Conservation (phyloP, 2,329 filamentous ascomycete genomes). For the Didymella sp. region DNA sequence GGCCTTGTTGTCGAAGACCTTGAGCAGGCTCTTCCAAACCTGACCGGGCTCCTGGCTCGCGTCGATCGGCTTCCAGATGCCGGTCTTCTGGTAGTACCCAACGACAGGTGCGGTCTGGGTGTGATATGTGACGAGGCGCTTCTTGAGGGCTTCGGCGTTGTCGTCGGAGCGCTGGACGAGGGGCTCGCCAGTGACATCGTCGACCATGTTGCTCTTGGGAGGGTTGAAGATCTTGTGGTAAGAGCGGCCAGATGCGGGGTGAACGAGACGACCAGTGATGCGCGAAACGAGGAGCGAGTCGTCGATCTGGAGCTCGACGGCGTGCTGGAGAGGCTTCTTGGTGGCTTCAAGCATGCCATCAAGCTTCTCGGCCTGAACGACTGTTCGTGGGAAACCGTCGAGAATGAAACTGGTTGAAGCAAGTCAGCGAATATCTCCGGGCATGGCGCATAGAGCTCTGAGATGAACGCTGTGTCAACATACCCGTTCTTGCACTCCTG, state of each 20-base stretch:
- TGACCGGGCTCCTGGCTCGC: slow-evolving; percentile 94
- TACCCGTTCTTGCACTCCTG: slow-evolving; percentile 96
- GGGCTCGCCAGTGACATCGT: slow-evolving; percentile 96
- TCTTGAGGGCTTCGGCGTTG: slow-evolving; percentile 94
- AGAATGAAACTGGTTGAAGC: slow-evolving; percentile 82
- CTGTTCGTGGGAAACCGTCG: slow-evolving; percentile 96
- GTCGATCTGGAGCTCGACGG: slow-evolving; percentile 95
- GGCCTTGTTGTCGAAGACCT: slow-evolving; percentile 73
- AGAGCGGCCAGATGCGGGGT: slow-evolving; percentile 93
- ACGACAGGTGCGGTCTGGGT: slow-evolving; percentile 91
- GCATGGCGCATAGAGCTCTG: background rate
- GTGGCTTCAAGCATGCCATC: slow-evolving; percentile 85
- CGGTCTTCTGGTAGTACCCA: slow-evolving; percentile 94
- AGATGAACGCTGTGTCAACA: slow-evolving; percentile 4
- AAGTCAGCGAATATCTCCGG: background rate
- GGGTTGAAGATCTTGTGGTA: slow-evolving; percentile 99
- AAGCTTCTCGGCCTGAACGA: slow-evolving; percentile 91
- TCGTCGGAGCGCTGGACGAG: slow-evolving; percentile 96
- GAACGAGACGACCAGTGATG: slow-evolving; percentile 94
- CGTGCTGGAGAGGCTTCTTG: slow-evolving; percentile 88
- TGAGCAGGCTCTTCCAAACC: slow-evolving; percentile 92
- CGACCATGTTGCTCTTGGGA: slow-evolving; percentile 90
- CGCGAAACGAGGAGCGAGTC: slow-evolving; percentile 91
- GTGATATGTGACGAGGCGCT: slow-evolving; percentile 93
- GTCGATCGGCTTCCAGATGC: slow-evolving; percentile 95